phyloP scores from a whole-genome alignment of 164 flowering plant species.

The Nymphaea colorata region DNA sequence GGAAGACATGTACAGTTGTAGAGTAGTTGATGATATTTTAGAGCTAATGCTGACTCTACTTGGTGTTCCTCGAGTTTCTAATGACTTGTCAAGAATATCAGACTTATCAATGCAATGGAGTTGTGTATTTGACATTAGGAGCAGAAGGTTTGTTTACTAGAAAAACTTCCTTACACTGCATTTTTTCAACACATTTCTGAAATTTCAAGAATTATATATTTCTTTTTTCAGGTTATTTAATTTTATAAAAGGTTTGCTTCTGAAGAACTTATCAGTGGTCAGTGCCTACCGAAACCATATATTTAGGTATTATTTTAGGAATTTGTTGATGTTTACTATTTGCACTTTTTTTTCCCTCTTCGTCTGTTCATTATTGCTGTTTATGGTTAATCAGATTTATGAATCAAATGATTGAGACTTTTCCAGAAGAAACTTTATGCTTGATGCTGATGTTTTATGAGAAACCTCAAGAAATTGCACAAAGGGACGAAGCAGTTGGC shows the following conservation, averaged over 20 bases:
- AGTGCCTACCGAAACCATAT: conserved; percentile 34
- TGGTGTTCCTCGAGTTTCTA: conserved; percentile 30
- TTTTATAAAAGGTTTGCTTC: conserved; percentile 45
- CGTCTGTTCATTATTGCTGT: conserved; percentile 6
- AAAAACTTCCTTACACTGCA: neutral
- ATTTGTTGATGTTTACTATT: neutral
- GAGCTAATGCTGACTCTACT: conserved; percentile 52
- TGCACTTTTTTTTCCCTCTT: neutral
- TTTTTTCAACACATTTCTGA: neutral
- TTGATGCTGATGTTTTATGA: conserved; percentile 45
- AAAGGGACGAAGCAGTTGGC: conserved; percentile 19
- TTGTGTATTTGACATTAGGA: conserved; percentile 45
- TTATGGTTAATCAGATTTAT: conserved; percentile 40
- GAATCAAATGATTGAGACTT: conserved; percentile 33
- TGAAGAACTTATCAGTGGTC: conserved; percentile 32
- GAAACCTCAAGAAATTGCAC: conserved; percentile 24
- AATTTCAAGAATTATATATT: conserved; percentile 1
- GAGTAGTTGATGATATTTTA: conserved; percentile 35
- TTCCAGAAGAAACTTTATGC: conserved; percentile 42
- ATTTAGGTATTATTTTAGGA: conserved; percentile 34
- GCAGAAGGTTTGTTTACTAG: conserved; percentile 26
- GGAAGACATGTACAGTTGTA: conserved; percentile 16
- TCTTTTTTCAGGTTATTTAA: conserved; percentile 46
- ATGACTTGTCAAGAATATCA: conserved; percentile 20
- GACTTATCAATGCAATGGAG: conserved; percentile 45